Conservation (phyloP, 2,329 filamentous ascomycete genomes). For the Verticillium zaregamsianum region DNA sequence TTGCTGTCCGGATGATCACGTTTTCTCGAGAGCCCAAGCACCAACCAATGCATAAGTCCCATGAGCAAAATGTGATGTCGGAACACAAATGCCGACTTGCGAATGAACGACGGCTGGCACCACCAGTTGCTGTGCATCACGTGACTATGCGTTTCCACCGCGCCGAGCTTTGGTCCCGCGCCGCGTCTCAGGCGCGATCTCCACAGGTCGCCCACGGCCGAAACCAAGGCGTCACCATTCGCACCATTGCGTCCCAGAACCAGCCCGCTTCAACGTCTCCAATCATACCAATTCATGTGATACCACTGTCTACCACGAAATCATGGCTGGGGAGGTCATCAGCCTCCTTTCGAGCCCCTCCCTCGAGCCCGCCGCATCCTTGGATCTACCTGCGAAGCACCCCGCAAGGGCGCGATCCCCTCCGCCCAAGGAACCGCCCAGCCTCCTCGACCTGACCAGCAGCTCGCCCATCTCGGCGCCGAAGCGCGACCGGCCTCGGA, state of each 20-base stretch:
- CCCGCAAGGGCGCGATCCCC: not conserved
- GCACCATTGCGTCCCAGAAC: not conserved
- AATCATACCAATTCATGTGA: not conserved
- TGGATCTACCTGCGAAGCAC: slow-evolving; percentile 1
- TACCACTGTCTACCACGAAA: not conserved
- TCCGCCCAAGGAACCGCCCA: not conserved
- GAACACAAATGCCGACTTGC: too few relatives aligned
- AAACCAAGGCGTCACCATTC: not conserved
- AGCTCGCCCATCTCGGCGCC: not conserved
- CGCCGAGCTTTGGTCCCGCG: not conserved
- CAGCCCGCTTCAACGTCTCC: not conserved
- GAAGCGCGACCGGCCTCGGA: not conserved
- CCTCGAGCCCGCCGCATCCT: not conserved
- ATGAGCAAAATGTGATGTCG: too few relatives aligned
- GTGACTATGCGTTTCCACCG: not conserved
- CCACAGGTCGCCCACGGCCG: not conserved
- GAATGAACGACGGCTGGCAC: too few relatives aligned
- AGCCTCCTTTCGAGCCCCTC: slow-evolving; percentile 27
- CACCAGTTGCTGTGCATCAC: not conserved
- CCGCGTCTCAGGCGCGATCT: not conserved
- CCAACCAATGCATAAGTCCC: too few relatives aligned
- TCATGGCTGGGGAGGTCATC: slow-evolving; percentile 31
- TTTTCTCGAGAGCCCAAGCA: not conserved
- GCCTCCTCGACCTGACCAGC: not conserved
- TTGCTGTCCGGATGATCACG: not conserved